Evolutionary conservation across 2,329 filamentous ascomycete genomes (phyloP), one percentile per base, ranked within the genome.

Genomic region (Colletotrichum destructivum): DNA sequence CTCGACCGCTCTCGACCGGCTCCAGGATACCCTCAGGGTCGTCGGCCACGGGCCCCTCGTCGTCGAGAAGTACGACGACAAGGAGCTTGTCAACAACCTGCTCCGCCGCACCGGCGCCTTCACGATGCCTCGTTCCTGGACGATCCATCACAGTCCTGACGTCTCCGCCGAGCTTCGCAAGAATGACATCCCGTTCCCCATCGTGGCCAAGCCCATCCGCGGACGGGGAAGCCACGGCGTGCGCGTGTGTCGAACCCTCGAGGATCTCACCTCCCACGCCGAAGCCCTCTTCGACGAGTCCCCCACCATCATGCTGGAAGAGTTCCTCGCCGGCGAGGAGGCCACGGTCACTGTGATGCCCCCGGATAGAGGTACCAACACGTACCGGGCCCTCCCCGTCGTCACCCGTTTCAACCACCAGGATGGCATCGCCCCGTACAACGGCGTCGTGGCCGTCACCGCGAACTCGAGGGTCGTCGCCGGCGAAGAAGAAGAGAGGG

Each of bases 311-410:
- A 83, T 88, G 72, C 46, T 88, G 0, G 86, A 88, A 71, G 81
- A 88, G 69, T 88, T 81, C 67, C 80, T 89, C 0, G 66, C 76
- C 0, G 85, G 86, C 1, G 81, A 86, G 69, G 87, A 88, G 74
- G 85, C 79, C 0, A 88, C 86, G 0, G 80, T 88, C 2, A 88
- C 85, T 0, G 82, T 88, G 0, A 87, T 88, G 86, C 85, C 86
- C 0, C 86, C 85, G 2, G 82, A 79, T 0, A 64, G 51, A 0
- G 72, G 69, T 0, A 47, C n/a, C 2, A 26, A 38, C 8, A 38
- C 40, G 5, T 21, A 49, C 40, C 85, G 82, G 81, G 78, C 83
- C 4, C 74, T 88, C 44, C 84, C 84, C 0, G 78, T 86, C 0
- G 85, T 88, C 12, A 78, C 78, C 0, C 80, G 85, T 2, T 87